Evolutionary conservation across 2,329 filamentous ascomycete genomes (phyloP), one percentile per base, ranked within the genome.

Genomic region (Clonostachys rhizophaga): DNA sequence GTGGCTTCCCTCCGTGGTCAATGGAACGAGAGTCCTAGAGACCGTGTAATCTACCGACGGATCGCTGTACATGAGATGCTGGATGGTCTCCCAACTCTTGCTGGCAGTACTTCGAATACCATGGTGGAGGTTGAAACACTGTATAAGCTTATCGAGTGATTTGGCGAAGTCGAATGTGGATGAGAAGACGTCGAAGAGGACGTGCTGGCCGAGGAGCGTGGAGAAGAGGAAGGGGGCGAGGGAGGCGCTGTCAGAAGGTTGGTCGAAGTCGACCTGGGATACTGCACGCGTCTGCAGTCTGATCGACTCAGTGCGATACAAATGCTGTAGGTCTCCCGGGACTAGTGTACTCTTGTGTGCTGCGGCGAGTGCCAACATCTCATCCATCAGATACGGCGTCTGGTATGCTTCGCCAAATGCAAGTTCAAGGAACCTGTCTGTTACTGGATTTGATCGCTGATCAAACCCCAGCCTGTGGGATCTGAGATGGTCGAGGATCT

Each of bases 131-230:
- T 51, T 53, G 8, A 65, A 45, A 43, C 63, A 66, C 5, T 56
- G 54, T 8, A 61, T 42, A 18, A 63, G 64, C 7, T 59, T 54
- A 34, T 56, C 56, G 6, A 67, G 51, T 17, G 62, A 59, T 3
- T 47, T 43, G 10, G 58, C 52, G 33, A 70, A 65, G 42, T 62
- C 54, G 24, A 55, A 53, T 20, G 64, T 57, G 34, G 61, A 47
- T 6, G 47, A 49, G 2, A 71, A 58, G 5, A 62, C 61, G 40
- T 75, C 69, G 52, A 63, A 68, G 7, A 75, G 61, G 17, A 66
- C 61, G 44, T 72, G 68, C 13, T 71, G 61, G 5, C 67, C 63
- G 1, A 68, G 47, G 13, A 61, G 35, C 9, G 57, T 53, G 5
- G 66, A 62, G 50, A 68, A 70, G 11, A 67, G 47, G 34, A 65